Evolutionary conservation across 1,284 basidiomycete genomes (phyloP).

Genomic region (Tilletia walkeri): DNA sequence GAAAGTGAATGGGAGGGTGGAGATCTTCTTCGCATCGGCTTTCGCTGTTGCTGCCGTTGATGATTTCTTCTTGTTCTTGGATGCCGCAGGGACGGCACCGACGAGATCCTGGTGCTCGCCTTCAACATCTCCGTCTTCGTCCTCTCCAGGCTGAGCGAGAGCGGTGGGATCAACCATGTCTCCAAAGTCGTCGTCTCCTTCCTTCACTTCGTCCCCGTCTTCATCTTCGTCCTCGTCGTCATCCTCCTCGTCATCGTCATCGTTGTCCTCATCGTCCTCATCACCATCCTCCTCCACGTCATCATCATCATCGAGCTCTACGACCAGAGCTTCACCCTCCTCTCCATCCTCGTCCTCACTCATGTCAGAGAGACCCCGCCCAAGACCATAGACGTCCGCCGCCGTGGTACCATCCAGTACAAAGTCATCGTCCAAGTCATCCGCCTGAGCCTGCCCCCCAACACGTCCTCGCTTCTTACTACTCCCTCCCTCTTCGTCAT

Average conservation of each 20-base stretch:
- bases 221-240: slow-evolving; percentile 52
- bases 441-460: slow-evolving; percentile 64
- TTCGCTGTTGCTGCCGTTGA: slow-evolving; percentile 15
- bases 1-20: slow-evolving; percentile 78
- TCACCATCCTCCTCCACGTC: slow-evolving; percentile 57
- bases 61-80: not conserved
- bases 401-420: slow-evolving; percentile 44
- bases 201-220: slow-evolving; percentile 32
- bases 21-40: slow-evolving; percentile 8
- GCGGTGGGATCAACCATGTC: slow-evolving; percentile 44
- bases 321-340: slow-evolving; percentile 47
- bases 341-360: slow-evolving; percentile 56
- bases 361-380: slow-evolving; percentile 41
- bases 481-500: slow-evolving; percentile 48
- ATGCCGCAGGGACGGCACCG: slow-evolving; percentile 21
- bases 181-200: slow-evolving; percentile 52
- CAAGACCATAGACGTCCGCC: slow-evolving; percentile 45
- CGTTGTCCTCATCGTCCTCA: slow-evolving; percentile 33
- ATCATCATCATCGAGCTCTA: slow-evolving; percentile 38
- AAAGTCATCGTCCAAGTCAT: slow-evolving; percentile 93
- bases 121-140: slow-evolving; percentile 46
- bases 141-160: slow-evolving; percentile 40
- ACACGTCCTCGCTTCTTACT: slow-evolving; percentile 38
- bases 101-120: slow-evolving; percentile 20
- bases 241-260: slow-evolving; percentile 24